Conservation (phyloP, 257 asterid species). For the Salvia hispanica region DNA sequence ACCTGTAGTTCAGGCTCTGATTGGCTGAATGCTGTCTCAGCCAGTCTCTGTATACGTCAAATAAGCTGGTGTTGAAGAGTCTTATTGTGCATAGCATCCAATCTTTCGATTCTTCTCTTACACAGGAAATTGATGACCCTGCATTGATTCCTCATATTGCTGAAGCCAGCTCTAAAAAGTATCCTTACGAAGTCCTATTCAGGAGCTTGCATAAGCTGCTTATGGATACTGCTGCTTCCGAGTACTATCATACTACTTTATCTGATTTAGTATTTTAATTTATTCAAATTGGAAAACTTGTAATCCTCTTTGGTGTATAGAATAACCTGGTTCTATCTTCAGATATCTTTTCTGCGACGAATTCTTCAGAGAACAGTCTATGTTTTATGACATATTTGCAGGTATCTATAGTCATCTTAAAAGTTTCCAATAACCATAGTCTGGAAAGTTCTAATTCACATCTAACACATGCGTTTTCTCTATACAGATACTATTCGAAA, state of each 20-base stretch:
- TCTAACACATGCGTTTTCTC: neutral
- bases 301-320: slow-evolving; percentile 16
- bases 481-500: slow-evolving; percentile 8
- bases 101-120: slow-evolving; percentile 13
- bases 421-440: slow-evolving; percentile 16
- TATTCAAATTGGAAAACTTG: neutral
- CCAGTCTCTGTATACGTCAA: neutral
- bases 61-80: slow-evolving; percentile 3
- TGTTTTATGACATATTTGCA: slow-evolving; percentile 89
- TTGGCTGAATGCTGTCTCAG: neutral
- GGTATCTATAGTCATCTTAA: slow-evolving; percentile 46
- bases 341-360: slow-evolving; percentile 96
- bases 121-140: slow-evolving; percentile 92
- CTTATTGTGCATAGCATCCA: neutral
- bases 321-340: slow-evolving; percentile 35
- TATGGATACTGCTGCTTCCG: slow-evolving; percentile 96
- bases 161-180: slow-evolving; percentile 90
- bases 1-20: slow-evolving; percentile 14
- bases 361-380: slow-evolving; percentile 91
- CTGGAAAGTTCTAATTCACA: neutral
- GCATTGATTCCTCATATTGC: slow-evolving; percentile 96
- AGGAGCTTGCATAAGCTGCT: slow-evolving; percentile 97
- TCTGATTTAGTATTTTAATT: slow-evolving; percentile 17
- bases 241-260: slow-evolving; percentile 45
- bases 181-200: slow-evolving; percentile 92